These are phyloP conservation scores for Macrolepiota albuminosa DNA, from an alignment of 768 basidiomycete genomes.

Conservation along the genomic window DNA sequence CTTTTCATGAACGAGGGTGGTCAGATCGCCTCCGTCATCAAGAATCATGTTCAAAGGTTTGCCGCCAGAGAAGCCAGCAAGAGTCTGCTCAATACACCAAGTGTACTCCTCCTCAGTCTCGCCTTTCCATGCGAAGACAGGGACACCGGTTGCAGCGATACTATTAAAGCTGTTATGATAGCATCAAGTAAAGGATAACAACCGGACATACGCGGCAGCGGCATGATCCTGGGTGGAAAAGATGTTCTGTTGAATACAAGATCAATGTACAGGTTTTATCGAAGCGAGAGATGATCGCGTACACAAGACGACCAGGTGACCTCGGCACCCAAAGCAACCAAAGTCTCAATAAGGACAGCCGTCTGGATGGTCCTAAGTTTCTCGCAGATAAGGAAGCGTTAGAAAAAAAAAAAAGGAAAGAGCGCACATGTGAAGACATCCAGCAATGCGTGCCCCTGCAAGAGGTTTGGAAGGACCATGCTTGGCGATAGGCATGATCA, in stretches of 20 bases:
- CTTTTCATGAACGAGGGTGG: slow-evolving; percentile 92
- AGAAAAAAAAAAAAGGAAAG: not conserved
- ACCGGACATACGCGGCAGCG: slow-evolving; percentile 76
- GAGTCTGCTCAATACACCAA: slow-evolving; percentile 98
- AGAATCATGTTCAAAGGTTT: slow-evolving; percentile 96
- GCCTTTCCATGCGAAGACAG: slow-evolving; percentile 99
- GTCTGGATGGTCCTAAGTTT: slow-evolving; percentile 90
- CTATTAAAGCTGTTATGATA: slow-evolving; percentile 30
- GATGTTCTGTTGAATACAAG: slow-evolving; percentile 65
- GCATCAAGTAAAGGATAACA: not conserved
- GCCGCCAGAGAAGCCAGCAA: slow-evolving; percentile 81
- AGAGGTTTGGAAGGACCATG: slow-evolving; percentile 79
- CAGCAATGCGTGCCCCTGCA: slow-evolving; percentile 92
- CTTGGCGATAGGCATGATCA: slow-evolving; percentile 38
- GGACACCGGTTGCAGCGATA: slow-evolving; percentile 96
- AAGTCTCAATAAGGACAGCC: slow-evolving; percentile 97
- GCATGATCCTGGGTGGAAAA: slow-evolving; percentile 99
- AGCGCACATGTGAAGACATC: slow-evolving; percentile 93
- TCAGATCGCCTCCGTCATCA: slow-evolving; percentile 98
- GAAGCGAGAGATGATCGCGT: slow-evolving; percentile 24
- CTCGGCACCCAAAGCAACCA: slow-evolving; percentile 91
- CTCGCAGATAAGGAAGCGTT: slow-evolving; percentile 4
- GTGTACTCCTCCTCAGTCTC: slow-evolving; percentile 98
- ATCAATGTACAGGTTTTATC: not conserved
- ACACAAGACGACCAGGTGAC: slow-evolving; percentile 99